Evolutionary conservation across 768 basidiomycete species (phyloP).

Genomic region (Paxillus ammoniavirescens): DNA sequence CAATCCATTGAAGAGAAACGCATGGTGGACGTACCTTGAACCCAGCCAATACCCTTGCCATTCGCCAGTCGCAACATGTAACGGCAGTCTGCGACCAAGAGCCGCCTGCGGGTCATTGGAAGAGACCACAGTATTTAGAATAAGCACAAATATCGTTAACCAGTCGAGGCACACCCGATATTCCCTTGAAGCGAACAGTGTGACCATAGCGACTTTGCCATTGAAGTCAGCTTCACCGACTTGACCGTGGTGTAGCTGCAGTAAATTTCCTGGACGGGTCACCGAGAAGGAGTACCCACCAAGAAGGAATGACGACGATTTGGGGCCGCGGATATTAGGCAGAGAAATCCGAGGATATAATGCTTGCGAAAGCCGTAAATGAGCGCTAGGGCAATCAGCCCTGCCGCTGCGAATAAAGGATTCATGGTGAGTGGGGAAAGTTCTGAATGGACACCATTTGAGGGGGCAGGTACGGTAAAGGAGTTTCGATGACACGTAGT

Average conservation of each 20-base stretch:
- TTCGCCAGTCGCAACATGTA: constrained; percentile 11
- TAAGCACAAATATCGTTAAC: not conserved
- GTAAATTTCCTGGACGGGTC: constrained; percentile 6
- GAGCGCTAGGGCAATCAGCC: constrained; percentile 1
- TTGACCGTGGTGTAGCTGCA: constrained; percentile 12
- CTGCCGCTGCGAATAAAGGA: not conserved
- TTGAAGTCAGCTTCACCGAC: constrained; percentile 15
- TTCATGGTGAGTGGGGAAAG: constrained; percentile 9
- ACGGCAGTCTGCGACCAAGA: constrained; percentile 38
- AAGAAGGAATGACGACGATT: not conserved
- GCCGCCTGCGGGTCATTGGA: constrained; percentile 33
- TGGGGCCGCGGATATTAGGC: not conserved
- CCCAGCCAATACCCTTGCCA: constrained; percentile 39
- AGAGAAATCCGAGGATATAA: not conserved
- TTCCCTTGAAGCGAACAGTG: constrained; percentile 14
- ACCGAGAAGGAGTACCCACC: not conserved
- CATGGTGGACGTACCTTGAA: constrained; percentile 33
- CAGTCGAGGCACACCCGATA: constrained; percentile 6
- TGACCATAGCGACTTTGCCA: constrained; percentile 17
- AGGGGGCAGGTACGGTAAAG: not conserved
- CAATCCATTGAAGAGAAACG: constrained; percentile 8
- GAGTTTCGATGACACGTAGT: constrained; percentile 5
- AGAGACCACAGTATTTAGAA: not conserved
- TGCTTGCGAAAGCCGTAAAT: constrained; percentile 1
- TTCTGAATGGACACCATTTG: not conserved